Percentiles rank a stretch among this genome's conserved stretches.
phyloP scores from a whole-genome alignment of 208 protist species.

The Leishmania amazonensis region DNA sequence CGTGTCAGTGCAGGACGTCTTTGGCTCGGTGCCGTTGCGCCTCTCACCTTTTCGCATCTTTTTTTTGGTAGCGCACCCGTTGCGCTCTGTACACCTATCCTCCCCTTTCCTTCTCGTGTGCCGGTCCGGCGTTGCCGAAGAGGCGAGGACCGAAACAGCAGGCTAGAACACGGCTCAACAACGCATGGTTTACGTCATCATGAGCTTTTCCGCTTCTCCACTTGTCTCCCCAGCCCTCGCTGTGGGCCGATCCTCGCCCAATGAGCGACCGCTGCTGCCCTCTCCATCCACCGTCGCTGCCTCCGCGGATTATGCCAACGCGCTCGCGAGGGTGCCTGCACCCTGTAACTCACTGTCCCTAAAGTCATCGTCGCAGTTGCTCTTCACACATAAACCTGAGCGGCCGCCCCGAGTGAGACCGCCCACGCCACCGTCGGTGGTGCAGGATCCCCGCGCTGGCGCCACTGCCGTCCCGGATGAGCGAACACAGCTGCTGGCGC shows the following conservation, averaged over 20 bases:
- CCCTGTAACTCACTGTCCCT: neutral
- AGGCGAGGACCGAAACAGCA: neutral
- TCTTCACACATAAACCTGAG: neutral
- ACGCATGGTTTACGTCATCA: neutral
- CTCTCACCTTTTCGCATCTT: neutral
- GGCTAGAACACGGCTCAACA: too few relatives aligned
- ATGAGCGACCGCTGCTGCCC: neutral
- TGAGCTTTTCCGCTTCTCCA: conserved; percentile 5
- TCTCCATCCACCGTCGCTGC: neutral
- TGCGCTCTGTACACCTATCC: neutral
- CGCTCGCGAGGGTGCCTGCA: neutral
- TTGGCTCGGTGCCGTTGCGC: neutral
- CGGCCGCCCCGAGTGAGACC: neutral
- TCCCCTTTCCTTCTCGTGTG: neutral
- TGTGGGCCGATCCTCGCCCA: neutral
- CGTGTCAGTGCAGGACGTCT: neutral
- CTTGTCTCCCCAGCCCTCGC: neutral
- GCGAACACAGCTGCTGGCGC: conserved; percentile 16
- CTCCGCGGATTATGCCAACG: neutral
- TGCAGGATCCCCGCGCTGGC: neutral
- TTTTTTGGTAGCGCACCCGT: neutral
- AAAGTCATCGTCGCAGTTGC: neutral
- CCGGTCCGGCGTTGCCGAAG: neutral
- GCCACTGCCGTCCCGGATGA: neutral
- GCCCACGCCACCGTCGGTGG: neutral